phyloP scores from a whole-genome alignment of 2,329 filamentous ascomycete genomes.

The Grosmannia penicillata region DNA sequence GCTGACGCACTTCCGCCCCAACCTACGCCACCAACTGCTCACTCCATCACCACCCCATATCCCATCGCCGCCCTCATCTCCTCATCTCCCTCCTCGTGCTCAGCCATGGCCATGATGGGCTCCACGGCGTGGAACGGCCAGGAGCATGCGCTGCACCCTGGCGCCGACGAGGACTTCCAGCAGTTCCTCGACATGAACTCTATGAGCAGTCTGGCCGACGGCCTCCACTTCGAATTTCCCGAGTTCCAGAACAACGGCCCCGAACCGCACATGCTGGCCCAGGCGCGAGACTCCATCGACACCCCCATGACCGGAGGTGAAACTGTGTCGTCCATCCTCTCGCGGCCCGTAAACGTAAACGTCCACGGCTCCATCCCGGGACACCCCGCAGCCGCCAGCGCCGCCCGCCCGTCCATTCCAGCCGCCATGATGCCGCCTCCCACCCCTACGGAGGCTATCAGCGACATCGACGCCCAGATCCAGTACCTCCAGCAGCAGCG shows the following conservation, averaged over 20 bases:
- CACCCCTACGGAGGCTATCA: slow-evolving; percentile 35
- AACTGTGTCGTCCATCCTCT: slow-evolving; percentile 19
- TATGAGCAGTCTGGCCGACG: slow-evolving; percentile 37
- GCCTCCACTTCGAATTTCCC: slow-evolving; percentile 45
- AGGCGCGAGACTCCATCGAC: slow-evolving; percentile 27
- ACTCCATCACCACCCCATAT: too few relatives aligned
- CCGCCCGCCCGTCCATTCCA: slow-evolving; percentile 29
- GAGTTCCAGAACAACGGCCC: slow-evolving; percentile 30
- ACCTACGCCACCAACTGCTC: too few relatives aligned
- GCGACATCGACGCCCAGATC: slow-evolving; percentile 50
- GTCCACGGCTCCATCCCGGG: slow-evolving; percentile 27
- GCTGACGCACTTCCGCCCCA: too few relatives aligned
- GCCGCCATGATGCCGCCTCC: slow-evolving; percentile 30
- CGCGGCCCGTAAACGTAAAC: slow-evolving; percentile 12
- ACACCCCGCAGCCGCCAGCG: slow-evolving; percentile 26
- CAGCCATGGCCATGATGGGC: slow-evolving; percentile 31
- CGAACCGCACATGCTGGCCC: slow-evolving; percentile 6
- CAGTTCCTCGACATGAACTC: slow-evolving; percentile 47
- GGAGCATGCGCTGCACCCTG: slow-evolving; percentile 36
- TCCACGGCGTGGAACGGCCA: slow-evolving; percentile 39
- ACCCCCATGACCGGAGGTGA: slow-evolving; percentile 34
- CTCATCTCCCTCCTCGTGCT: too few relatives aligned
- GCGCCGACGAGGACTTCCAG: slow-evolving; percentile 46
- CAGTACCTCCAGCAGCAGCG: slow-evolving; percentile 51
- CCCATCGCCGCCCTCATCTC: neutral